Evolutionary conservation across 805 yeast genomes (phyloP), one percentile per base, ranked within the genome.

Genomic region (Ogataea paraovalis): DNA sequence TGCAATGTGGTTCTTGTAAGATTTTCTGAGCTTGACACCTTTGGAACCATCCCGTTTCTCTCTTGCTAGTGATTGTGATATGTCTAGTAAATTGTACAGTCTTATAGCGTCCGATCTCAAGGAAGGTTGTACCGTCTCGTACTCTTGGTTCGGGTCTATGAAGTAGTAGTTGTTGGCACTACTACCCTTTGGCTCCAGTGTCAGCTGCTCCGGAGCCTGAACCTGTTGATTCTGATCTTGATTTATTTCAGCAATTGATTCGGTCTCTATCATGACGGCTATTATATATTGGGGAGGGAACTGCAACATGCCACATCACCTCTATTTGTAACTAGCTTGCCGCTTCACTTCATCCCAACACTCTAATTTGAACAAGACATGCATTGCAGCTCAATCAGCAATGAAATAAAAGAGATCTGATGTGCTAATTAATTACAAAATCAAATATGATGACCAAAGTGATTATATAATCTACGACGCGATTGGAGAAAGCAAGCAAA

Each of bases 21-120:
- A 89, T 67, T 94, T 94, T 58, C 99, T 77, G 46, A 94, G 76
- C 68, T 94, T 94, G 34, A 90, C 90, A 46, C 96, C 97, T 56
- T 87, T 90, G 0, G 94, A 78, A 0, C 97, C 96, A 58, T 85
- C 95, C 2, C 89, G 83, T 58, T 87, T 90, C 10, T 84, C 76
- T 60, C 99, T 77, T 1, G 97, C 96, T 39, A 94, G 84, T 3
- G 96, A 83, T 46, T 78, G 73, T 1, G 96, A 87, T 13, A 91
- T 69, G 2, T 74, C 76, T 36, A 78, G 76, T 37, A 94, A 67
- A 1, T 82, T 83, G 57, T 89, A 94, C 14, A 85, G 65, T 22
- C 78, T 69, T 19, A 90, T 75, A 44, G 94, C 71, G 65, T 91
- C 87, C 46, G 82, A 78, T 45, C 82, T 60, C 1, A 94, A 90